These are phyloP conservation scores for Arctium lappa DNA, from an alignment of 129 eudicot genomes.

Conservation along the genomic window DNA sequence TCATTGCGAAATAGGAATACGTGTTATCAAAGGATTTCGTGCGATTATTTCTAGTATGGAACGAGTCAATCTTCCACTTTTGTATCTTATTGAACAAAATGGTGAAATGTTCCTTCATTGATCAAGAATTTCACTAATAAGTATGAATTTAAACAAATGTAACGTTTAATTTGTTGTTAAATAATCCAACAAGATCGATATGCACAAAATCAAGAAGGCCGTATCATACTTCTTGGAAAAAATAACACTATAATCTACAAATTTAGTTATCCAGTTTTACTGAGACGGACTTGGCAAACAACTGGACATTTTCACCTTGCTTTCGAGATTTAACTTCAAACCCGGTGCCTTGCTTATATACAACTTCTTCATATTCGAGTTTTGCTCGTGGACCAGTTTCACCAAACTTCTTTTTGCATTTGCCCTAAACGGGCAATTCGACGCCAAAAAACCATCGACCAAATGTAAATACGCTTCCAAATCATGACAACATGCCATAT, in stretches of 20 bases:
- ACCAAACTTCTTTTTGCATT: conserved; percentile 84
- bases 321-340: conserved; percentile 48
- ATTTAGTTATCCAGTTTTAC: background rate
- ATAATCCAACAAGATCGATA: background rate
- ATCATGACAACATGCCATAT: conserved; percentile 94
- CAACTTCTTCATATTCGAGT: conserved; percentile 70
- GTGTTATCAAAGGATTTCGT: too few relatives aligned
- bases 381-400: conserved; percentile 69
- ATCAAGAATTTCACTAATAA: too few relatives aligned
- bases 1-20: too few relatives aligned
- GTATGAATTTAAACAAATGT: too few relatives aligned
- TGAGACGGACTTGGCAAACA: conserved; percentile 79
- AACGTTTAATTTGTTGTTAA: background rate
- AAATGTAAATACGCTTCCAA: conserved; percentile 87
- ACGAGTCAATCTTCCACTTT: too few relatives aligned
- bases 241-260: background rate
- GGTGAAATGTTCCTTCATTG: too few relatives aligned
- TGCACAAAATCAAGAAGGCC: conserved; percentile 12
- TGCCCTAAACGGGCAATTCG: conserved; percentile 75
- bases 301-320: conserved; percentile 42
- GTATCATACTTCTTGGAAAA: conserved; percentile 8
- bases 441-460: conserved; percentile 83
- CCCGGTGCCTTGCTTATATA: conserved; percentile 58
- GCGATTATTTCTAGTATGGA: too few relatives aligned
- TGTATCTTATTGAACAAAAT: too few relatives aligned